phyloP scores from a whole-genome alignment of 202 grass and related monocot species.

The Musa balbisiana region DNA sequence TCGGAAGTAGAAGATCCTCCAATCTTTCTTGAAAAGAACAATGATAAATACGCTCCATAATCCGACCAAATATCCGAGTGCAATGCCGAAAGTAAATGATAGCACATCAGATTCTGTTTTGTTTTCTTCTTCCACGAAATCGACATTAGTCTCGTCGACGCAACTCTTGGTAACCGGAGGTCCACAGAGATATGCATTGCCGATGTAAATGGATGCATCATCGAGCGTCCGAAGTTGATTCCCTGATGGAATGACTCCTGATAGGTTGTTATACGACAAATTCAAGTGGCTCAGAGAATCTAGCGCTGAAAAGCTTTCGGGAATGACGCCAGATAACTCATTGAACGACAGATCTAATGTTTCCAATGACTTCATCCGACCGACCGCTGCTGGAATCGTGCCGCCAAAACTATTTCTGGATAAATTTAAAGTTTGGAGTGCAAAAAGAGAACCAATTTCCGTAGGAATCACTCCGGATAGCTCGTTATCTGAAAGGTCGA shows the following conservation, averaged over 20 bases:
- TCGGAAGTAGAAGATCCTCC: background rate
- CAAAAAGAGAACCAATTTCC: too few relatives aligned
- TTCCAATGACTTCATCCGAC: background rate
- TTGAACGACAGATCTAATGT: slow-evolving; percentile 28
- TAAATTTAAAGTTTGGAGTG: too few relatives aligned
- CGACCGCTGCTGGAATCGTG: too few relatives aligned
- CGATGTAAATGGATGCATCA: background rate
- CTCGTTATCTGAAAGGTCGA: too few relatives aligned
- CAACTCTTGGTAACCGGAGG: background rate
- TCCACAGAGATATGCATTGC: background rate
- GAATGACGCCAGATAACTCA: too few relatives aligned
- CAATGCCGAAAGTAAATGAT: too few relatives aligned
- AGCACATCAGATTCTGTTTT: background rate
- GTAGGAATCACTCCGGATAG: too few relatives aligned
- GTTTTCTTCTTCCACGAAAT: background rate
- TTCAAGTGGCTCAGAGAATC: too few relatives aligned
- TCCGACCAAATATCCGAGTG: background rate
- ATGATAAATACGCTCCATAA: background rate
- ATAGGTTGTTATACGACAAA: too few relatives aligned
- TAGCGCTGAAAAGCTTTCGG: background rate
- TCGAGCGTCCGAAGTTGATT: background rate
- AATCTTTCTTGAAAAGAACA: background rate
- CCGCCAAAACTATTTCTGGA: too few relatives aligned
- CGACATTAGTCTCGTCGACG: too few relatives aligned
- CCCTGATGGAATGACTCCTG: background rate